phyloP scores from a whole-genome alignment of 306 rosid species.

The Styphnolobium japonicum region DNA sequence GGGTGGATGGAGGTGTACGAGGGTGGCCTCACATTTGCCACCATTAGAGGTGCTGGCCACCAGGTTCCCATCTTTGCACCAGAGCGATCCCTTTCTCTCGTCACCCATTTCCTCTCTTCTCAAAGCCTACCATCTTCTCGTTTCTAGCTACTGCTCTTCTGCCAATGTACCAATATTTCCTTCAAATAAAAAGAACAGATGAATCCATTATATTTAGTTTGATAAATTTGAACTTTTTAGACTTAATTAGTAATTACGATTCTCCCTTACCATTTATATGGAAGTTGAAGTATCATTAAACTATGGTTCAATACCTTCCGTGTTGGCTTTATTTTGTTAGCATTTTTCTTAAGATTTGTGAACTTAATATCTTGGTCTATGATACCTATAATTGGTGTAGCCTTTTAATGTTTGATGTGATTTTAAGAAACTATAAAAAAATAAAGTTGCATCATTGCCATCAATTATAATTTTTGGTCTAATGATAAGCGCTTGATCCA shows the following conservation, averaged over 20 bases:
- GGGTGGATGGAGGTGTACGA: constrained; percentile 63
- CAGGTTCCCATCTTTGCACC: constrained; percentile 58
- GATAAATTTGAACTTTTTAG: neutral
- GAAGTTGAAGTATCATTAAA: too few relatives aligned
- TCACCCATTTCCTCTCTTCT: constrained; percentile 56
- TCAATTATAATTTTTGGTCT: too few relatives aligned
- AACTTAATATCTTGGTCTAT: too few relatives aligned
- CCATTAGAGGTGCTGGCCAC: constrained; percentile 82
- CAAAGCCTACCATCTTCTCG: constrained; percentile 38
- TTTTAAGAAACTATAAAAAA: too few relatives aligned
- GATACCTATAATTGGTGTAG: too few relatives aligned
- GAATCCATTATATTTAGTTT: neutral
- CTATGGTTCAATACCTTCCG: too few relatives aligned
- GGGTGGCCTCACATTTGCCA: constrained; percentile 52
- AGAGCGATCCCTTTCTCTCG: constrained; percentile 48
- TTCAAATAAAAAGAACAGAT: neutral
- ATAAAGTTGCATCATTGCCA: too few relatives aligned
- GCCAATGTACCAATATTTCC: neutral
- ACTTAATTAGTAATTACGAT: neutral
- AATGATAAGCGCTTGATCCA: too few relatives aligned
- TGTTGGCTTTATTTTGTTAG: too few relatives aligned
- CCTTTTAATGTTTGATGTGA: too few relatives aligned
- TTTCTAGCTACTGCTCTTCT: neutral
- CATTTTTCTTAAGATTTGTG: too few relatives aligned
- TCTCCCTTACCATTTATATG: neutral